These are phyloP conservation scores for Inosperma sp. DNA, from an alignment of 768 basidiomycete species.

Conservation along the genomic window DNA sequence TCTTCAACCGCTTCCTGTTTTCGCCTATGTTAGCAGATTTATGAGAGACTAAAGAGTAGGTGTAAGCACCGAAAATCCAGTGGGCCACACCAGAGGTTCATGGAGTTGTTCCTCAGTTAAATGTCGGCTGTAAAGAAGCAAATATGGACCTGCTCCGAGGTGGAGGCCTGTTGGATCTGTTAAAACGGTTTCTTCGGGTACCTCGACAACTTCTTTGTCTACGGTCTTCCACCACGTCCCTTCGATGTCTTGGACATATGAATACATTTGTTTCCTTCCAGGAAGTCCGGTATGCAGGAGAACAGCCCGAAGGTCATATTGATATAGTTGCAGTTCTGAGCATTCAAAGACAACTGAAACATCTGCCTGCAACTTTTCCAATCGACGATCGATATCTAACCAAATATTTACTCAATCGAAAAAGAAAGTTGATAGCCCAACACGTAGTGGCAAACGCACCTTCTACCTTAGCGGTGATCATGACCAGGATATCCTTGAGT, in stretches of 20 bases:
- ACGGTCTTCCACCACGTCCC: constrained; percentile 79
- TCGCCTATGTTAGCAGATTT: neutral
- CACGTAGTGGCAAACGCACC: constrained; percentile 39
- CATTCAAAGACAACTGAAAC: constrained; percentile 50
- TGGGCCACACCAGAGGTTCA: constrained; percentile 36
- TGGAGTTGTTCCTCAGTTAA: constrained; percentile 33
- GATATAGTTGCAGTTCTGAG: constrained; percentile 59
- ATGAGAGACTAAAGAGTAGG: neutral
- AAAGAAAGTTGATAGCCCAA: neutral
- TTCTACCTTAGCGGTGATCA: constrained; percentile 50
- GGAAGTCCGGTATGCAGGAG: constrained; percentile 74
- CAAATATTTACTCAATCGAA: neutral
- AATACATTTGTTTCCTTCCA: constrained; percentile 73
- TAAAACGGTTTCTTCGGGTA: constrained; percentile 62
- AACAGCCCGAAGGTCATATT: constrained; percentile 75
- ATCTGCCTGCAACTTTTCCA: constrained; percentile 42
- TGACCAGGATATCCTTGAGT: constrained; percentile 47
- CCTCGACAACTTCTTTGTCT: constrained; percentile 66
- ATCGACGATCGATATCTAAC: constrained; percentile 50
- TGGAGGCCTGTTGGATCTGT: constrained; percentile 69
- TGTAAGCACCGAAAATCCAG: constrained; percentile 31
- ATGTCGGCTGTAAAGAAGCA: constrained; percentile 63
- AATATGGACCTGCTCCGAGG: constrained; percentile 70
- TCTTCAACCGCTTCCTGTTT: constrained; percentile 32
- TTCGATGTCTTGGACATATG: constrained; percentile 61